These are phyloP conservation scores for Thalassiosira exigua DNA, from an alignment of 352 stramenopile species.

Conservation along the genomic window DNA sequence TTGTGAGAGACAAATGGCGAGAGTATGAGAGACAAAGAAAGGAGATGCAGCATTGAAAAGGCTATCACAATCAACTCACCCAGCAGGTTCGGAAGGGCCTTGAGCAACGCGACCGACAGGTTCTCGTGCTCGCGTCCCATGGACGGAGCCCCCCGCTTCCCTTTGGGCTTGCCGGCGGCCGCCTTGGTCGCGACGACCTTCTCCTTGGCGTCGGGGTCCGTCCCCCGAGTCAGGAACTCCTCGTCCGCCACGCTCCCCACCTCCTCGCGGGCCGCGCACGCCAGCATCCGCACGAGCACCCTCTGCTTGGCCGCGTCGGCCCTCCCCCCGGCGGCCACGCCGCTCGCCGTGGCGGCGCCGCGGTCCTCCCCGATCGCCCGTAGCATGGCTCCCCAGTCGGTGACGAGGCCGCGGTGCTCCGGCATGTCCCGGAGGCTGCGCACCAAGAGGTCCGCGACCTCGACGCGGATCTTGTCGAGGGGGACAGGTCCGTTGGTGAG, in stretches of 20 bases:
- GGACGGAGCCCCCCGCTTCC: slow-evolving; percentile 19
- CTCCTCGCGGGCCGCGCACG: slow-evolving; percentile 63
- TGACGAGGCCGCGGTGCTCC: slow-evolving; percentile 65
- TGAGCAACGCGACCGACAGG: slow-evolving; percentile 70
- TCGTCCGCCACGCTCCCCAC: slow-evolving; percentile 49
- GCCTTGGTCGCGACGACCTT: no score
- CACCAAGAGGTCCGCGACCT: slow-evolving; percentile 71
- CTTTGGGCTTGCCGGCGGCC: slow-evolving; percentile 8
- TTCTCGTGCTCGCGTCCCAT: slow-evolving; percentile 52
- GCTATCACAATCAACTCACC: no score
- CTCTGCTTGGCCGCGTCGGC: slow-evolving; percentile 71
- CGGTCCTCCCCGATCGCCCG: slow-evolving; percentile 67
- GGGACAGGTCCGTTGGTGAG: slow-evolving; percentile 65
- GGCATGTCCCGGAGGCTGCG: slow-evolving; percentile 69
- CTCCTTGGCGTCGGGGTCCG: slow-evolving; percentile 27
- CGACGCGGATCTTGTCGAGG: slow-evolving; percentile 70
- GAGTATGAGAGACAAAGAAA: no score
- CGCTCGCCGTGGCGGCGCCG: slow-evolving; percentile 45
- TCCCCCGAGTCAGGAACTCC: slow-evolving; percentile 39
- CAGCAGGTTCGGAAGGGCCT: slow-evolving; percentile 74
- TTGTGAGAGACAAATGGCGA: no score
- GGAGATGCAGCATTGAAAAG: no score
- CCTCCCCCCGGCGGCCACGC: slow-evolving; percentile 40
- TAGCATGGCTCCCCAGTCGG: slow-evolving; percentile 75
- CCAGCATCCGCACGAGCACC: slow-evolving; percentile 77